Base-by-base conservation (phyloP, 768 basidiomycete genomes). In the Lactarius tabidus region DNA sequence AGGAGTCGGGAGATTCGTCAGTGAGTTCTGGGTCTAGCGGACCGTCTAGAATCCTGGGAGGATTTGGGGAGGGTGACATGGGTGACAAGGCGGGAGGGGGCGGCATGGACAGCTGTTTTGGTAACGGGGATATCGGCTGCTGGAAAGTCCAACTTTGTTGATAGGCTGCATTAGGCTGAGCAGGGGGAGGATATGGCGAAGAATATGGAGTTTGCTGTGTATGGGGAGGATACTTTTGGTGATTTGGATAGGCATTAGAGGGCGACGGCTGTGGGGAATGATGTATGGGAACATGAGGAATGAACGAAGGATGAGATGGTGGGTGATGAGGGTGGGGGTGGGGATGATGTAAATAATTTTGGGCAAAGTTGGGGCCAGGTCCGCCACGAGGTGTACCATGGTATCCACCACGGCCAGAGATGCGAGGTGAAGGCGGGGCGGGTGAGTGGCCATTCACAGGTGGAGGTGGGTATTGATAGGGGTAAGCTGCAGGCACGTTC, bases 41-140 rank as follows among this genome's bases (percentile, higher is more conserved):
- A n/a, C 67, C 65, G 35, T 65, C 65, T 7, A 67, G 53, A 10
- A 62, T 59, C 51, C 60, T 64, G 6, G 69, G 62, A 38, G 66
- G 62, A n/a, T 64, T 67, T 33, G 54, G 55, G 23, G 63, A 59
- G 10, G 62, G 48, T 6, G 63, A 29, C 3, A 64, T 26, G 28
- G 67, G 66, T 18, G 72, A 64, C 23, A 69, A 67, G 45, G 68
- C 71, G 54, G 72, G 66, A 31, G 71, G 74, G 28, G 74, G 74
- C 18, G 81, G 79, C 78, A 84, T 84, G 10, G 83, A 81, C 2
- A 86, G 77, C 64, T 87, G 87, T 76, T 87, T 87, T 64, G 87
- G 87, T 29, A 86, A 70, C 2, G 85, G 85, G 0, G 86, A 87
- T 29, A 84, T 72, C 35, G 77, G 79, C 33, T 80, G 79, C 62